Base-by-base conservation (phyloP, 1,139 yeast species). In the Yamadazyma sp. region DNA sequence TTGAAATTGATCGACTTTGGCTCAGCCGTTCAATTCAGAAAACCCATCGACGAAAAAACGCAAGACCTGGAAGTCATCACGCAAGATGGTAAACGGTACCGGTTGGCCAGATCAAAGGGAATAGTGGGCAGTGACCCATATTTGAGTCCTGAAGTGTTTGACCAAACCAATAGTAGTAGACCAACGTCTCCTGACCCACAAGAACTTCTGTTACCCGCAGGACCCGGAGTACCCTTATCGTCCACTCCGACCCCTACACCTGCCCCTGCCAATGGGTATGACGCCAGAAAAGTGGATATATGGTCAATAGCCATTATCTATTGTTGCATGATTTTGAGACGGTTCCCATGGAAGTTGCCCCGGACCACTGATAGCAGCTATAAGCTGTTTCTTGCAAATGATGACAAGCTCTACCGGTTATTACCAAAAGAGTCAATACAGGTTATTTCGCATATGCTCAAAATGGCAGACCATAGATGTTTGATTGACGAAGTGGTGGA, bases 261-360 rank as follows among this genome's bases (percentile, higher is more conserved):
- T 12, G 10, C 29, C 6, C 6, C 31, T 8, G 21, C 21, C 6
- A 16, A 11, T n/a, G 66, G 76, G 2, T 85, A 84, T 54, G 90
- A 84, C 55, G 86, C 92, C 17, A 66, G 88, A 37, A 76, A 78
- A 12, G 86, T 78, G 2, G 94, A 85, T 56, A 76, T 84, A 14
- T 85, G 94, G 94, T 82, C 89, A 2, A 64, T 82, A 35, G 94
- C 89, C 1, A 81, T 85, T 12, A 83, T 85, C 39, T 85, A 70
- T 53, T 82, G 86, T 52, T 84, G 92, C 58, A 82, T 85, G 88
- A 66, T 78, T 6, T 62, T 83, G 41, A 74, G 77, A 52, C 64
- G 88, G 47, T 85, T 85, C 57, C 94, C 94, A 1, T 85, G 94
- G 94, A 83, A 83, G 52, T 70, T 81, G 6, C 90, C 92, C 20